Evolutionary conservation across 1,284 basidiomycete genomes (phyloP), one percentile per base, ranked within the genome.

Genomic region (Melampsora americana): DNA sequence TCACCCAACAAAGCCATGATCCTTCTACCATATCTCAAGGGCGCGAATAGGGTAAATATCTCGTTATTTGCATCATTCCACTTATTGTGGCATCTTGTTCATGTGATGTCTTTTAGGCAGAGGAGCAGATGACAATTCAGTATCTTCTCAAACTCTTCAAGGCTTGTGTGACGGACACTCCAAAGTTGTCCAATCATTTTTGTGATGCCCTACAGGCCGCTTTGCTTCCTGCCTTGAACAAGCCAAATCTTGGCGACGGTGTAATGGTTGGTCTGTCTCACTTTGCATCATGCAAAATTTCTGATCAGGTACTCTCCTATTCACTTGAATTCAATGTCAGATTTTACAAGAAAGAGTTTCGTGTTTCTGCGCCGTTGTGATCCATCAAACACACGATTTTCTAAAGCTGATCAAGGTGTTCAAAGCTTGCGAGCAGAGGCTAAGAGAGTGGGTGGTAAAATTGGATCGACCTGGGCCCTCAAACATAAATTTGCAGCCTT

Each of bases 61-160:
- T 56, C 18, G 28, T 26, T 64, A 16, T 35, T 0, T 18, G 18
- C 50, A 18, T 39, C 18, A 28, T n/a, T 35, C 23, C 39, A 42
- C 23, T 26, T 46, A 39, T 35, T 46, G 44, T 30, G 6, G 48
- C 23, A 11, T 42, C 14, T 44, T 67, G n/a, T 59, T 23, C 9
- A n/a, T 9, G 28, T 59, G 28, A 59, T 23, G 2, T 59, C 5
- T 59, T 28, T 59, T 28, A 95, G 93, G 69, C 85, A 1, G 93
- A 97, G 74, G 94, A 98, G 79, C 87, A 92, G 78, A 84, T 87
- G 0, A 90, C 90, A 1, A 89, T 90, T 0, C 92, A 95, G 81
- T 90, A 92, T 80, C 83, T 97, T 0, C 86, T 98, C 35, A 90
- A 90, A 78, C 92, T 96, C 66, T 98, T 96, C 84, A 87, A 90